A percentile compares a stretch with the other conserved stretches of the same genome.
Conservation (phyloP, 2,329 filamentous ascomycete species). For the Pseudocercospora musae region DNA sequence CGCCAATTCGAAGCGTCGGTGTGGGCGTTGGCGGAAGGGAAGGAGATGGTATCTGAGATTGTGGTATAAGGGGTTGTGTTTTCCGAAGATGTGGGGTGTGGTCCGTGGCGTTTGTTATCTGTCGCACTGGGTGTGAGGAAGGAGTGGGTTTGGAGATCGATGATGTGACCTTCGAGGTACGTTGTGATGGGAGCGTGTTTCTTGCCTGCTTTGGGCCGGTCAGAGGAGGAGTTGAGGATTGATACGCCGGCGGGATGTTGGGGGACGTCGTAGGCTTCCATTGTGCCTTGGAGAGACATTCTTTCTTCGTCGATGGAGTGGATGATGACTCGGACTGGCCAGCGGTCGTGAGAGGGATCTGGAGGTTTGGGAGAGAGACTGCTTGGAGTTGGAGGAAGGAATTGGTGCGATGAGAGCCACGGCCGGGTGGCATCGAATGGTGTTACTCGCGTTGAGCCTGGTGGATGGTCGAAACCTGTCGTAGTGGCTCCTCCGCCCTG, state of each 20-base stretch:
- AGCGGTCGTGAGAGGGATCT: constrained; percentile 52
- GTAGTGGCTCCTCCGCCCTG: constrained; percentile 8
- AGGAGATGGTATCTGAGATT: constrained; percentile 36
- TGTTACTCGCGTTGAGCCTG: constrained; percentile 26
- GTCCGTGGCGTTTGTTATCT: constrained; percentile 15
- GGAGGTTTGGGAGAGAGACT: constrained; percentile 10
- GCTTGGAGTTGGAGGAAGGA: constrained; percentile 22
- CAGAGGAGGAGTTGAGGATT: constrained; percentile 20
- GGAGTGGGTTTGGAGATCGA: constrained; percentile 54
- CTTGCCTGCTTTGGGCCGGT: constrained; percentile 36
- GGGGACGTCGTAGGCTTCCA: constrained; percentile 68
- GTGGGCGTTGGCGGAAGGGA: constrained; percentile 42
- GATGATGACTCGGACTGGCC: constrained; percentile 66
- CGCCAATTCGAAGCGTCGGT: constrained; percentile 50
- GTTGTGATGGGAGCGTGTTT: constrained; percentile 58
- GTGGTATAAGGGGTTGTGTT: constrained; percentile 24
- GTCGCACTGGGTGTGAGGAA: constrained; percentile 50
- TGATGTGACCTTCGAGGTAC: constrained; percentile 66
- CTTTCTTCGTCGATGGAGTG: constrained; percentile 58
- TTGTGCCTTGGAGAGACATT: constrained; percentile 64
- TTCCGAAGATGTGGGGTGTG: constrained; percentile 13
- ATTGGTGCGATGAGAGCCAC: constrained; percentile 38
- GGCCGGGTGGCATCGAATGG: constrained; percentile 36
- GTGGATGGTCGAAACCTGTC: constrained; percentile 29
- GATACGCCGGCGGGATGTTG: constrained; percentile 38